Evolutionary conservation across 306 rosid species (phyloP), one percentile per base, ranked within the genome.

Genomic region (Castanea mollissima): DNA sequence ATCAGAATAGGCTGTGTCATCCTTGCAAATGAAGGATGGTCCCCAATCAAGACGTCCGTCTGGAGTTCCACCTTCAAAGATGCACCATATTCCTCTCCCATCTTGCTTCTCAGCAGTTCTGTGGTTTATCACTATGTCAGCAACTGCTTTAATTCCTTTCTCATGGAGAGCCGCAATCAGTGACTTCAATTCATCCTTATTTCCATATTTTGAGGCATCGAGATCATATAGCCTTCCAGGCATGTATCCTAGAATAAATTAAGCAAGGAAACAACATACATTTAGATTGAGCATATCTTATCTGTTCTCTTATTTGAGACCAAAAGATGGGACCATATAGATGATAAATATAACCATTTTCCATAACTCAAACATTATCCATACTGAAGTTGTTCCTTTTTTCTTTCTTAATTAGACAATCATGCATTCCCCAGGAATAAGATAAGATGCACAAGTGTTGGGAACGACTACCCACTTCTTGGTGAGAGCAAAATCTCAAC

Each of bases 161-260:
- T 46, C 75, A 19, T 74, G 80, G 72, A 90, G 84, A 27, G 88
- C 84, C 0, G 78, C 78, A 54, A 94, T 85, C 13, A 92, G 76
- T 4, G 92, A 83, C 92, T 88, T 88, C 15, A 94, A 74, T 44
- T 90, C 97, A 29, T 86, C 78, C 74, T 85, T 80, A 19, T 85
- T 31, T 52, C 96, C 96, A 35, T 84, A 94, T 52, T 74, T 88
- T 59, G 98, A 93, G 73, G 93, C 92, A 78, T 89, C 84, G 9
- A 94, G 92, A 87, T 94, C 98, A 65, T 94, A 94, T 20, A 92
- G 89, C 83, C 94, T 90, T 79, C 98, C 97, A 1, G 97, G 94
- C 85, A 90, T 80, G 76, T 92, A 94, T 55, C 97, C 97, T 89
- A 3, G 38, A 31, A 32, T 12, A 34, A 38, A 69, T 35, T 0